Evolutionary conservation across 2,329 filamentous ascomycete genomes (phyloP).

Genomic region (Monosporascus sp.): DNA sequence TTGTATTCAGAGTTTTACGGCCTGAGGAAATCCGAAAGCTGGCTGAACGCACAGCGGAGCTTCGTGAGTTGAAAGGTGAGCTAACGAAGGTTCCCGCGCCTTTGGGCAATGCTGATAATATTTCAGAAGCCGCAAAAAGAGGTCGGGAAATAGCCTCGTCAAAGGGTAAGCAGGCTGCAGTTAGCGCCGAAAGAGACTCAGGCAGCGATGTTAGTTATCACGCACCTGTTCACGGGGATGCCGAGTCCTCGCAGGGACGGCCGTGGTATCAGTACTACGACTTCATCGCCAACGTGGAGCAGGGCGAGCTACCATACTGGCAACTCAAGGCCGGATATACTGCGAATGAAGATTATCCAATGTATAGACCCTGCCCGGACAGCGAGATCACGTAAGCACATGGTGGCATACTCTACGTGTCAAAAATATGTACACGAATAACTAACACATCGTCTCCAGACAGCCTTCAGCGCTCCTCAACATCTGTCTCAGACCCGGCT

Average conservation of each 20-base stretch:
- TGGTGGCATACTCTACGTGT: no score
- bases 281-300: conserved; percentile 14
- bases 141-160: no score
- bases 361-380: conserved; percentile 2
- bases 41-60: no score
- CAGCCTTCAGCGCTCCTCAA: conserved; percentile 4
- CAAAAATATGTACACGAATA: not conserved
- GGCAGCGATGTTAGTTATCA: not conserved
- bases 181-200: no score
- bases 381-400: conserved; percentile 8
- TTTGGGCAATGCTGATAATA: no score
- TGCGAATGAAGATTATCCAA: conserved; percentile 6
- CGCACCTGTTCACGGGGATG: conserved; percentile 1
- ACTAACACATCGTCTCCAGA: not conserved
- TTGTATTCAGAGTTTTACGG: no score
- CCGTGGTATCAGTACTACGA: conserved; percentile 12
- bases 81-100: no score
- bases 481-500: conserved; percentile 23
- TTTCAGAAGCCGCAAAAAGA: no score
- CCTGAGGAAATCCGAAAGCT: no score
- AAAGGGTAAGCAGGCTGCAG: no score
- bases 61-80: no score
- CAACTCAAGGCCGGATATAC: conserved; percentile 9
- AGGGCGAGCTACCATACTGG: conserved; percentile 16
- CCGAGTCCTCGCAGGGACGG: conserved; percentile 3